A percentile compares a stretch with the other conserved stretches of the same genome.
Conservation (phyloP, 2,329 filamentous ascomycete species). For the Emmonsia crescens region DNA sequence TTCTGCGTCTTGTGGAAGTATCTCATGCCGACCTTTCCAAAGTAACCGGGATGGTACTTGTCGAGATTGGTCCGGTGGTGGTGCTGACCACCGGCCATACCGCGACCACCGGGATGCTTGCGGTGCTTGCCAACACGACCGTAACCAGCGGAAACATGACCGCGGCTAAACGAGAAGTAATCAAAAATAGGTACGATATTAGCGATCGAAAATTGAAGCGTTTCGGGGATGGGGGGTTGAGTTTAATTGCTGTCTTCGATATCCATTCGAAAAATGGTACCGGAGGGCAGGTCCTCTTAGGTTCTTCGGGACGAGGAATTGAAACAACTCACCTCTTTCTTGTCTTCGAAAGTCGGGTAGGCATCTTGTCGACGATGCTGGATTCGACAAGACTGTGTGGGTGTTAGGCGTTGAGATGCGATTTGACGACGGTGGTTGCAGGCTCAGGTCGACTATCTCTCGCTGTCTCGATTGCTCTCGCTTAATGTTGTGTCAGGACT, state of each 20-base stretch:
- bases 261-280: background rate
- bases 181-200: background rate
- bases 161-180: slow-evolving; percentile 53
- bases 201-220: background rate
- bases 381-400: slow-evolving; percentile 28
- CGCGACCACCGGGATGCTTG: slow-evolving; percentile 71
- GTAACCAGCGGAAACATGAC: slow-evolving; percentile 96
- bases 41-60: slow-evolving; percentile 98
- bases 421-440: slow-evolving; percentile 9
- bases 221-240: background rate
- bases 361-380: slow-evolving; percentile 38
- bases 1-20: slow-evolving; percentile 95
- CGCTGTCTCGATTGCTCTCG: slow-evolving; percentile 15
- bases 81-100: slow-evolving; percentile 97
- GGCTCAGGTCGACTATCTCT: slow-evolving; percentile 13
- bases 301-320: background rate
- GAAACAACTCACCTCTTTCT: slow-evolving; percentile 37
- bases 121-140: slow-evolving; percentile 98
- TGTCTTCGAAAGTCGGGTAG: slow-evolving; percentile 42
- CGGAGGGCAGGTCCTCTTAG: background rate
- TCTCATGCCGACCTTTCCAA: slow-evolving; percentile 91
- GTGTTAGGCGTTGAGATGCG: slow-evolving; percentile 29
- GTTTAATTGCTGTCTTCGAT: background rate
- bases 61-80: slow-evolving; percentile 91
- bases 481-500: slow-evolving; percentile 15